phyloP scores from a whole-genome alignment of 2,329 filamentous ascomycete species.

The Exophiala lecanii-corni region DNA sequence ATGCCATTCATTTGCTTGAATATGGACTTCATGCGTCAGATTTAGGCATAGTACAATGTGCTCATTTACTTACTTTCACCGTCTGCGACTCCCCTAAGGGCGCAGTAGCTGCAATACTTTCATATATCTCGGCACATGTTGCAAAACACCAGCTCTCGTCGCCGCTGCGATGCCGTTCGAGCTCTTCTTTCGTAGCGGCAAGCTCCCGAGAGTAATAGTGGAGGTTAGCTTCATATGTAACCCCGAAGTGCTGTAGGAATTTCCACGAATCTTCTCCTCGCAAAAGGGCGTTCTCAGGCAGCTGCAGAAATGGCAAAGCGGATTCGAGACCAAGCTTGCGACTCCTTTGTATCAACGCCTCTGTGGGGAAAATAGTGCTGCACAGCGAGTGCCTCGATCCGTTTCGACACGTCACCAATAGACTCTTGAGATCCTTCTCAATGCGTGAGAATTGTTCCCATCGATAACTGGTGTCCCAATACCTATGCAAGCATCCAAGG shows the following conservation, averaged over 20 bases:
- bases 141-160: background rate
- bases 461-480: background rate
- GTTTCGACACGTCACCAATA: constrained; percentile 1
- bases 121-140: constrained; percentile 1
- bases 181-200: constrained; percentile 1
- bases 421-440: background rate
- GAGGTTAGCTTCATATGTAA: background rate
- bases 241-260: background rate
- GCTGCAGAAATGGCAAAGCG: background rate
- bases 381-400: background rate
- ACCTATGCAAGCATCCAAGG: constrained; percentile 1
- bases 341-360: background rate
- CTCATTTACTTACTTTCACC: background rate
- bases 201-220: background rate
- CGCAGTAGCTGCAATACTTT: background rate
- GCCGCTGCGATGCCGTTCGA: background rate
- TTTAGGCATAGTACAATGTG: background rate
- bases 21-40: background rate
- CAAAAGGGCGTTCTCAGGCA: background rate
- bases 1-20: background rate
- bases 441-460: background rate
- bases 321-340: background rate
- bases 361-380: background rate
- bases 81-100: background rate
- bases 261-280: constrained; percentile 1